These are phyloP conservation scores for Fonsecaea nubica DNA, from an alignment of 2,329 filamentous ascomycete species.

Conservation along the genomic window DNA sequence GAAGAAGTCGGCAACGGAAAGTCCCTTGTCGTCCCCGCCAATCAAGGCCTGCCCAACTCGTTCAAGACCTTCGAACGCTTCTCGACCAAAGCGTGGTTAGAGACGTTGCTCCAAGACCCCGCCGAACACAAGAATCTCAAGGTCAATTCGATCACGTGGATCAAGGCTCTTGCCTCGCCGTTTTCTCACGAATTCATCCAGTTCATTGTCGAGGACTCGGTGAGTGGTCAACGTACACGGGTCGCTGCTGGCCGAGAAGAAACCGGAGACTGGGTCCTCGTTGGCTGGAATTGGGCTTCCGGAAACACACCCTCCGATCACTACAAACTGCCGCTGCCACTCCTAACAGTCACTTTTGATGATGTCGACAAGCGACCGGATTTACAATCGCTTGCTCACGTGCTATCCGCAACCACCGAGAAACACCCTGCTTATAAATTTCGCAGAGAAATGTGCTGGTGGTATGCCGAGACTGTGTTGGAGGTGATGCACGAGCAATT, in stretches of 20 bases:
- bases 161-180: conserved; percentile 38
- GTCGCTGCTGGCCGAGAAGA: conserved; percentile 35
- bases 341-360: conserved; percentile 33
- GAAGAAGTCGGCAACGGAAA: neutral
- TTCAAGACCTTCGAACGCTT: conserved; percentile 26
- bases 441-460: conserved; percentile 37
- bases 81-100: conserved; percentile 27
- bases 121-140: conserved; percentile 19
- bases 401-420: conserved; percentile 28
- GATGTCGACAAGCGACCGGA: conserved; percentile 17
- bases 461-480: conserved; percentile 36
- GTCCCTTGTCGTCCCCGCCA: neutral
- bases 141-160: conserved; percentile 37
- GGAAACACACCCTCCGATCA: conserved; percentile 32
- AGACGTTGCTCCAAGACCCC: conserved; percentile 4
- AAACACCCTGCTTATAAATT: conserved; percentile 29
- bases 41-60: conserved; percentile 8
- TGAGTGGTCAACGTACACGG: conserved; percentile 26
- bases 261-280: conserved; percentile 34
- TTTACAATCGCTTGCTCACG: conserved; percentile 24
- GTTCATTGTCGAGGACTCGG: conserved; percentile 33
- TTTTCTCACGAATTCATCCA: conserved; percentile 39
- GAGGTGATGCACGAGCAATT: conserved; percentile 29
- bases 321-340: conserved; percentile 34
- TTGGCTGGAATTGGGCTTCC: conserved; percentile 32